Conservation (phyloP, 176 grass and related monocot genomes). For the Saccharum spontaneum region DNA sequence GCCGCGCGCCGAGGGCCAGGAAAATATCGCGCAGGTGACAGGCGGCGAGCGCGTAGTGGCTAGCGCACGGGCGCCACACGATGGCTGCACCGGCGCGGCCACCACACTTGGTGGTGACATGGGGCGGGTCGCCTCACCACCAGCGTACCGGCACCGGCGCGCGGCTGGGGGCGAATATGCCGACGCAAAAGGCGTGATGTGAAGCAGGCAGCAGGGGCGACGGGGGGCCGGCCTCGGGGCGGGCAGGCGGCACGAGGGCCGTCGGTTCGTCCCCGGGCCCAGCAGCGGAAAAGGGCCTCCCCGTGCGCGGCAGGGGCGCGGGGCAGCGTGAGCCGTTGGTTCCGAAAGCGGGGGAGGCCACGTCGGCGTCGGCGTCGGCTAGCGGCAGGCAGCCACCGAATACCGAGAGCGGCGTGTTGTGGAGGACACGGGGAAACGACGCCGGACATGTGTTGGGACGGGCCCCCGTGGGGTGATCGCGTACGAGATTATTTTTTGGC, state of each 20-base stretch:
- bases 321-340: slow-evolving; percentile 5
- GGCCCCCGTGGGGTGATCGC: neutral
- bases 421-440: slow-evolving; percentile 1
- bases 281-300: neutral
- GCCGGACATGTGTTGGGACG: neutral
- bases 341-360: neutral
- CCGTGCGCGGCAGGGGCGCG: neutral
- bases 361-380: neutral
- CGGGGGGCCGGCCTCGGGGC: neutral
- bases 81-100: neutral
- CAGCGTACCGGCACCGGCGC: slow-evolving; percentile 17
- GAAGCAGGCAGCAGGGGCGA: neutral
- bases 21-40: slow-evolving; percentile 2
- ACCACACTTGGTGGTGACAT: neutral
- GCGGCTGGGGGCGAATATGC: slow-evolving; percentile 10
- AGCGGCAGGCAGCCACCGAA: neutral
- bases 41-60: neutral
- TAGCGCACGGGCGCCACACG: slow-evolving; percentile 13
- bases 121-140: neutral
- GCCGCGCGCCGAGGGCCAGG: neutral
- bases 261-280: neutral
- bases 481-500: no score
- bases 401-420: neutral
- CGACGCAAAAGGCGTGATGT: neutral
- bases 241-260: slow-evolving; percentile 3